Percentiles rank a stretch among this genome's conserved stretches.
Evolutionary conservation across 768 basidiomycete genomes (phyloP).

Genomic region (Leccinum arenicola): DNA sequence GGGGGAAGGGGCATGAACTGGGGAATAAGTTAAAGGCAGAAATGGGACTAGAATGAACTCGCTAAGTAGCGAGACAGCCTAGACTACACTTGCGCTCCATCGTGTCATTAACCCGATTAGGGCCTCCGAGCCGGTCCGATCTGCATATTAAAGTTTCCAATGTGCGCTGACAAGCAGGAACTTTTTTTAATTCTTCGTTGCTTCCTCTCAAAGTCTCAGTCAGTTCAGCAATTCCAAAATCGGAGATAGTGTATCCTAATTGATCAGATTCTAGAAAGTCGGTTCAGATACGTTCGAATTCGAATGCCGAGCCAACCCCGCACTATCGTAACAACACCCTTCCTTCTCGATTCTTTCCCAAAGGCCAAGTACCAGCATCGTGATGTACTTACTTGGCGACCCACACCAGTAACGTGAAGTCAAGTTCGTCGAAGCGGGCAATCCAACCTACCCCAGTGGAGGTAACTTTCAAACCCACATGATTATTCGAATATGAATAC

Average conservation of each 20-base stretch:
- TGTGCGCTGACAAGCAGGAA: background rate
- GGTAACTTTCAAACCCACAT: background rate
- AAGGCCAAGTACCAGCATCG: background rate
- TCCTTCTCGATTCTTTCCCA: background rate
- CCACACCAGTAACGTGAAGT: background rate
- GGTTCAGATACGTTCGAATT: background rate
- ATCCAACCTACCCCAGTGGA: background rate
- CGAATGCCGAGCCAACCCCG: background rate
- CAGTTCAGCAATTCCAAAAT: background rate
- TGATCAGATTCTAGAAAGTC: background rate
- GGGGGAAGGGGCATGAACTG: constrained; percentile 3
- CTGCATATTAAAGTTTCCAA: background rate
- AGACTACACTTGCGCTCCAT: background rate
- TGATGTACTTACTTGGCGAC: background rate
- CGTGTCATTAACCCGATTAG: background rate
- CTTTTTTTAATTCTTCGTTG: background rate
- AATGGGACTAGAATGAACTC: background rate
- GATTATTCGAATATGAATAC: background rate
- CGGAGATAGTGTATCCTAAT: background rate
- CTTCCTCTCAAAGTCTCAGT: too few species aligned
- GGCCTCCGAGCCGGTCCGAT: background rate
- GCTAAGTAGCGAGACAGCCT: background rate
- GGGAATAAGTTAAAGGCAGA: constrained; percentile 2
- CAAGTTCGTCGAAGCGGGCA: background rate
- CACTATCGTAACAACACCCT: background rate